Evolutionary conservation across 1,139 yeast species (phyloP).

Genomic region (Debaryomyces subglobosus): DNA sequence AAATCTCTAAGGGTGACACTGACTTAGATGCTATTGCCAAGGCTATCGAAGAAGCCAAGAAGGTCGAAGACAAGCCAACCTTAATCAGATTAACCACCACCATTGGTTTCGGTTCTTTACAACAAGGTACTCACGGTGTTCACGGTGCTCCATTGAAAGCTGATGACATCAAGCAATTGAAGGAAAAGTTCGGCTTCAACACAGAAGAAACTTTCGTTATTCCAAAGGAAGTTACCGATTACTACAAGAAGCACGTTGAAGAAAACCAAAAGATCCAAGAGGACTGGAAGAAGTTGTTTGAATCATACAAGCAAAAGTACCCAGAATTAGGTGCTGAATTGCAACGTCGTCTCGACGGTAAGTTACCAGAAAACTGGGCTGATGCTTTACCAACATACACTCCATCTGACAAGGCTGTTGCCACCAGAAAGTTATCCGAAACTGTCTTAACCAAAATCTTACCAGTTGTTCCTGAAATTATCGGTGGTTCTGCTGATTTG

Average conservation of each 20-base stretch:
- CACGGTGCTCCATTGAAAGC: conserved; percentile 98
- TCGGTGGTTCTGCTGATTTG: conserved; percentile 99
- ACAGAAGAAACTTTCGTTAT: conserved; percentile 80
- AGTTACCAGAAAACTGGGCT: conserved; percentile 87
- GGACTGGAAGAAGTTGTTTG: conserved; percentile 73
- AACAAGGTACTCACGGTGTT: conserved; percentile 87
- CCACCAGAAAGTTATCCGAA: conserved; percentile 96
- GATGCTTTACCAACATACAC: conserved; percentile 77
- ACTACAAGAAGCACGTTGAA: conserved; percentile 60
- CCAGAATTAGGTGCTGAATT: conserved; percentile 84
- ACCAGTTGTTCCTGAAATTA: conserved; percentile 77
- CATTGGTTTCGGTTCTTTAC: conserved; percentile 92
- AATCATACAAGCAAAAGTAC: conserved; percentile 65
- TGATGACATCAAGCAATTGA: conserved; percentile 89
- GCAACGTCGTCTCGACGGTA: conserved; percentile 76
- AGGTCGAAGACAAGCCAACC: conserved; percentile 78
- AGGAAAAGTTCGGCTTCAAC: conserved; percentile 84
- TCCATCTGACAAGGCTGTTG: conserved; percentile 78
- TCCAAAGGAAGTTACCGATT: conserved; percentile 81
- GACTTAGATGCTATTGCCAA: conserved; percentile 72
- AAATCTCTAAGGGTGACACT: conserved; percentile 80
- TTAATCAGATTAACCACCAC: conserved; percentile 87
- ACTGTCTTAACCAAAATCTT: conserved; percentile 68
- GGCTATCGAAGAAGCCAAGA: conserved; percentile 76
- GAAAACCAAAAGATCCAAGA: conserved; percentile 63